phyloP scores from a whole-genome alignment of 164 flowering plant genomes.

The Euptelea pleiosperma region DNA sequence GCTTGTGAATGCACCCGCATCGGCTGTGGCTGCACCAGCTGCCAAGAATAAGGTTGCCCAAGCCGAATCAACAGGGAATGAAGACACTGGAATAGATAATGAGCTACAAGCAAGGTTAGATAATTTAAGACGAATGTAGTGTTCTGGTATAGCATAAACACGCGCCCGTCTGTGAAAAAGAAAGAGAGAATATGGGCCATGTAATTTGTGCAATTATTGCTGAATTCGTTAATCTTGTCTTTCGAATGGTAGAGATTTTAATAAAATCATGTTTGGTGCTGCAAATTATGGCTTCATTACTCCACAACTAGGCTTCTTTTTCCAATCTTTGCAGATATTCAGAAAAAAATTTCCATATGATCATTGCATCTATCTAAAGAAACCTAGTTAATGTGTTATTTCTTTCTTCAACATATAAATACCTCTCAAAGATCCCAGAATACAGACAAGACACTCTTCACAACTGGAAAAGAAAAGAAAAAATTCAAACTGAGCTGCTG shows the following conservation, averaged over 20 bases:
- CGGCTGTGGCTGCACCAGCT: slow-evolving; percentile 60
- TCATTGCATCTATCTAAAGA: not conserved
- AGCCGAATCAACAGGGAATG: slow-evolving; percentile 47
- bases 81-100: slow-evolving; percentile 58
- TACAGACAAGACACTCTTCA: too few species aligned
- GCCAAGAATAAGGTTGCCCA: slow-evolving; percentile 58
- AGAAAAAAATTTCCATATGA: too few species aligned
- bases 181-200: not conserved
- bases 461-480: not conserved
- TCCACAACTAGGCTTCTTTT: too few species aligned
- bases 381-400: not conserved
- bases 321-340: too few species aligned
- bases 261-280: slow-evolving; percentile 1
- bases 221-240: too few species aligned
- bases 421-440: not conserved
- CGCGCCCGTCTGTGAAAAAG: not conserved
- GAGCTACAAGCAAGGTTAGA: slow-evolving; percentile 74
- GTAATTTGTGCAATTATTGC: too few species aligned
- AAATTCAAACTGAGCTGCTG: slow-evolving; percentile 9
- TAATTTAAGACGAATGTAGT: slow-evolving; percentile 66
- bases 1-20: slow-evolving; percentile 72
- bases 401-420: not conserved
- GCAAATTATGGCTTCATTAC: not conserved
- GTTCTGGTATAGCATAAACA: not conserved
- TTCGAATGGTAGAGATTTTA: not conserved